Evolutionary conservation across 768 basidiomycete genomes (phyloP).

Genomic region (Boletus sp.): DNA sequence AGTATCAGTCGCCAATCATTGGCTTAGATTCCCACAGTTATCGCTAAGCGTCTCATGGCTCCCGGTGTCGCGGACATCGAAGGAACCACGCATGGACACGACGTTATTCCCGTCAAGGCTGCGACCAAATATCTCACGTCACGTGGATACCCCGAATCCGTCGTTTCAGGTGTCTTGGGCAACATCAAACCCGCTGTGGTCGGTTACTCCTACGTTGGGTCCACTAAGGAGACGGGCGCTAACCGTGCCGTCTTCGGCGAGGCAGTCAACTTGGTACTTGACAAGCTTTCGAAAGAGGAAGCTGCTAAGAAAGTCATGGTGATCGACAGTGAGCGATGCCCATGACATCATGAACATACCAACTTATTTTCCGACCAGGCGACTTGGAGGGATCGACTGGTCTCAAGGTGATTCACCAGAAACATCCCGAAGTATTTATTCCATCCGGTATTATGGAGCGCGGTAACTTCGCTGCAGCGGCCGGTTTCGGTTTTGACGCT

Average conservation of each 20-base stretch:
- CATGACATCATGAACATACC: neutral
- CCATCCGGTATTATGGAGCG: slow-evolving; percentile 88
- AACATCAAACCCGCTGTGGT: slow-evolving; percentile 58
- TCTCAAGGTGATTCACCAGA: slow-evolving; percentile 83
- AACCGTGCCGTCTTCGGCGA: slow-evolving; percentile 86
- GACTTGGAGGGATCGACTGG: slow-evolving; percentile 91
- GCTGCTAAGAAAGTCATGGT: slow-evolving; percentile 80
- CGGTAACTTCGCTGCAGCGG: slow-evolving; percentile 80
- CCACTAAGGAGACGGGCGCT: slow-evolving; percentile 71
- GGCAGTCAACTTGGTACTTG: slow-evolving; percentile 76
- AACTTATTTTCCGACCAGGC: slow-evolving; percentile 37
- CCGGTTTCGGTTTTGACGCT: slow-evolving; percentile 81
- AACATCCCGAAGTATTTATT: slow-evolving; percentile 85
- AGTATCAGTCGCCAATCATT: neutral
- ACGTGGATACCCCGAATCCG: slow-evolving; percentile 53
- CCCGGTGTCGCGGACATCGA: slow-evolving; percentile 72
- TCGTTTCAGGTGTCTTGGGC: slow-evolving; percentile 53
- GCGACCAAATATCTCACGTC: slow-evolving; percentile 71
- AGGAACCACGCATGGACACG: slow-evolving; percentile 78
- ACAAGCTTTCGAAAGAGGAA: slow-evolving; percentile 72
- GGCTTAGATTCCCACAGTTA: slow-evolving; percentile 41
- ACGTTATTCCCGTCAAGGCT: slow-evolving; percentile 79
- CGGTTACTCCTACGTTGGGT: slow-evolving; percentile 66
- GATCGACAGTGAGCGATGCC: slow-evolving; percentile 63
- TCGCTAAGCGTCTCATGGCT: slow-evolving; percentile 69